phyloP scores from a whole-genome alignment of 768 basidiomycete genomes.

The Agaricus sinodeliciosus region DNA sequence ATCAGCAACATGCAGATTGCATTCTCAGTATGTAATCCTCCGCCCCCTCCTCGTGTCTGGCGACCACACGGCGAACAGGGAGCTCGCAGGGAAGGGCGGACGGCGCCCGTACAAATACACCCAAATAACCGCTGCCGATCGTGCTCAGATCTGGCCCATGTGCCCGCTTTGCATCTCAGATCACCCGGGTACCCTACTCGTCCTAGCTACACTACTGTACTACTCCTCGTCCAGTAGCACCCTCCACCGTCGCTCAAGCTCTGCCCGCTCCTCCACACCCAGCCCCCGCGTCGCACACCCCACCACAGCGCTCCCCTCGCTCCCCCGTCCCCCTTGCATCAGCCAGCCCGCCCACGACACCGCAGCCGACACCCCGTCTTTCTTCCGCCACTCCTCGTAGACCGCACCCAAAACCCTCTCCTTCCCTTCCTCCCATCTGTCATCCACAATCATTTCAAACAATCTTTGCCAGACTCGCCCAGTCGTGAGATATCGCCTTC shows the following conservation, averaged over 20 bases:
- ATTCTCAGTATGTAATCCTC: conserved; percentile 11
- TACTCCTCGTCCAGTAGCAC: conserved; percentile 1
- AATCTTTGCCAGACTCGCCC: conserved; percentile 36
- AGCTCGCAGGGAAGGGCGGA: background rate
- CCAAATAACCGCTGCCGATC: background rate
- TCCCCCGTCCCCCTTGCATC: conserved; percentile 30
- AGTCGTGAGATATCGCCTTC: conserved; percentile 33
- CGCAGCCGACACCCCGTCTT: conserved; percentile 30
- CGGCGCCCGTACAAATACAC: background rate
- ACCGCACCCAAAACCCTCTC: conserved; percentile 22
- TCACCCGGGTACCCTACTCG: background rate
- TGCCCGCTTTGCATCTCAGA: conserved; percentile 9
- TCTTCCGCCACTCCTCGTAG: conserved; percentile 37
- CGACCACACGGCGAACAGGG: background rate
- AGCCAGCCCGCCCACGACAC: conserved; percentile 45
- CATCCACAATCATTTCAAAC: conserved; percentile 28
- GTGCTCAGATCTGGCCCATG: conserved; percentile 10
- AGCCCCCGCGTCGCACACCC: conserved; percentile 23
- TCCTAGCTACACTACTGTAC: background rate
- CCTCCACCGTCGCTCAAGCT: conserved; percentile 30
- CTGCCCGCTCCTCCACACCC: conserved; percentile 20
- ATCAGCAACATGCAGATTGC: conserved; percentile 10
- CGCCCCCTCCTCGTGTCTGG: conserved; percentile 4
- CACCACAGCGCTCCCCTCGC: conserved; percentile 32
- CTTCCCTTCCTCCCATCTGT: conserved; percentile 19